Evolutionary conservation across 768 basidiomycete species (phyloP), one percentile per base, ranked within the genome.

Genomic region (Russula sp.): DNA sequence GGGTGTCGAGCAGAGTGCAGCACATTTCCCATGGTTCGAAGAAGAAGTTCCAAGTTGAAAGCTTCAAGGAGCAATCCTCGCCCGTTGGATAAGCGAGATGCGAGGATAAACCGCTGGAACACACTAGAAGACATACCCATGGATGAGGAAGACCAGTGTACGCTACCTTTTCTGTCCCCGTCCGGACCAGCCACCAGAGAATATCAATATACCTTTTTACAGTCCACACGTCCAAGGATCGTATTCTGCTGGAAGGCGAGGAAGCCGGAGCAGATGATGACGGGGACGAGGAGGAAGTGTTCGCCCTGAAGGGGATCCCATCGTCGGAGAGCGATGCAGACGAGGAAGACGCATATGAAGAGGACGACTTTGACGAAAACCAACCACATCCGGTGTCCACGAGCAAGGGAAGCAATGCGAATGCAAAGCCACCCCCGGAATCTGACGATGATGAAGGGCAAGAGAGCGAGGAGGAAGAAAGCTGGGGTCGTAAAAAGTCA

Each of bases 81-180:
- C 30, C 75, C 79, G 13, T 70, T 83, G 5, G 77, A 83, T 69
- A 80, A 79, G 62, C 78, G 76, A 38, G 83, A 86, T 54, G 75
- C 78, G 28, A 83, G 76, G 67, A 70, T 90, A 13, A 82, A 82
- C 64, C 82, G 83, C 74, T 92, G 90, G 90, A 80, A 89, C 65
- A 84, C 79, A 38, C 67, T 75, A 26, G 78, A 79, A 7, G 91
- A 92, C 70, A 83, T 92, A 59, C 88, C 86, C 11, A 71, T 89
- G 66, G 89, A 92, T 69, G 87, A 86, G 69, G 88, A 90, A 71
- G 90, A 92, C 72, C 80, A 86, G 71, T 92, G 90, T 91, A 70
- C 66, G 87, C 79, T 56, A 61, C 49, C 49, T 48, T 56, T 53
- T 30, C 48, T 44, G 38, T 16, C 32, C 10, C 2, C 28, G 38